phyloP scores from a whole-genome alignment of 371 early-diverging fungal species.

The Rhizopus arrhizus region DNA sequence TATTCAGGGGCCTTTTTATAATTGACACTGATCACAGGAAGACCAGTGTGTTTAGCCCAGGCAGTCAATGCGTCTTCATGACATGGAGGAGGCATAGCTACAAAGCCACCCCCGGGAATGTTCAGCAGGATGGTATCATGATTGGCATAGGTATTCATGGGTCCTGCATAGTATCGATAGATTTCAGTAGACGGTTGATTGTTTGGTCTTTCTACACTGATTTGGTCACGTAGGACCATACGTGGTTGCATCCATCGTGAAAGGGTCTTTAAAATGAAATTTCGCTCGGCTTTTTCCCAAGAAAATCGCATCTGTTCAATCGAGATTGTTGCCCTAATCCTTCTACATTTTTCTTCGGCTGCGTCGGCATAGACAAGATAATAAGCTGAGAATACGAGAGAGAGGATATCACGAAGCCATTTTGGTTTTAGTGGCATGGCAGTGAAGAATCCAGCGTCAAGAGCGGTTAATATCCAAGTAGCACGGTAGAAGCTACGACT shows the following conservation, averaged over 20 bases:
- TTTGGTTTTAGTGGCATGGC: constrained; percentile 82
- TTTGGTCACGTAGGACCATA: constrained; percentile 58
- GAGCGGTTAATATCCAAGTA: constrained; percentile 86
- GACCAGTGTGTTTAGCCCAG: constrained; percentile 69
- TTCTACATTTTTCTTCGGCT: constrained; percentile 86
- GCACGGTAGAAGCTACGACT: constrained; percentile 91
- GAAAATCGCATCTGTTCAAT: constrained; percentile 85
- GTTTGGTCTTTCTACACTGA: constrained; percentile 53
- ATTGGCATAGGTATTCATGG: constrained; percentile 37
- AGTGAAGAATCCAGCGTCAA: constrained; percentile 96
- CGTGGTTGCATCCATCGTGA: constrained; percentile 55
- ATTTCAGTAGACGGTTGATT: constrained; percentile 52
- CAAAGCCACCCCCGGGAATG: constrained; percentile 88
- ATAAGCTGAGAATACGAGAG: constrained; percentile 75
- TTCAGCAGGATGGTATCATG: constrained; percentile 69
- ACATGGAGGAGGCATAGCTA: constrained; percentile 78
- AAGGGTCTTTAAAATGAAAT: constrained; percentile 63
- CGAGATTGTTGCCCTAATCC: constrained; percentile 77
- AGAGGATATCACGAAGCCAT: constrained; percentile 73
- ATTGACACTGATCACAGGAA: constrained; percentile 81
- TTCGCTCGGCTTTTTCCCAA: constrained; percentile 83
- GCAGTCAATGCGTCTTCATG: constrained; percentile 72
- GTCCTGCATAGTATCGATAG: constrained; percentile 58
- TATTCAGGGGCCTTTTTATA: constrained; percentile 95
- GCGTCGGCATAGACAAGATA: constrained; percentile 87